Base-by-base conservation (phyloP, 352 stramenopile species). In the Globisporangium abappressorium region DNA sequence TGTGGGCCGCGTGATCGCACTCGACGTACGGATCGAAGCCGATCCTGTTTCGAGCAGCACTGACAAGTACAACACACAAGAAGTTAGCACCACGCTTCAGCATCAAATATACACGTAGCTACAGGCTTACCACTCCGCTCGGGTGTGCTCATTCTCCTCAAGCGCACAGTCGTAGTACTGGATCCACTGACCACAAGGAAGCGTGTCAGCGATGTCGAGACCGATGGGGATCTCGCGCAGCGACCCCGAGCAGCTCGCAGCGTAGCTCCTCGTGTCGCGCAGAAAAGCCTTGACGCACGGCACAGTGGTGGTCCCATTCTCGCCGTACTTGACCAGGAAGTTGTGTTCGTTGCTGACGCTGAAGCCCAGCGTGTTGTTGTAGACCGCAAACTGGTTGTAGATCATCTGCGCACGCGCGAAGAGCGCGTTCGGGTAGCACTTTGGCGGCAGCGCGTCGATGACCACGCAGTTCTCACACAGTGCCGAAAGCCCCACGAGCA, bases 11-110 rank as follows among this genome's bases (percentile, higher is more conserved):
- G 9, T 71, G 70, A 38, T 89, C 78, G 46, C 78, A 85, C 69
- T 85, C 75, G 22, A 87, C 77, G 61, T 89, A 89, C 64, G 77
- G 76, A 61, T 87, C 87, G 67, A 83, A 85, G 3, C 80, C 80
- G 18, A 84, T 65, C 80, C 47, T 55, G 11, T 43, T 43, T 43
- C 36, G 36, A 43, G 9, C 36, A 43, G 12, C 36, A 43, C 36
- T 1, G 36, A 43, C 36, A 43, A 12, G 14, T 1, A 43, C 36
- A 43, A 18, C 36, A 43, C 36, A 47, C 38, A 47, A 18, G 14
- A 20, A 47, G 14, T 47, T 47, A 47, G 38, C 38, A 47, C 14
- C 14, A 47, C n/a, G 38, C 38, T 8, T 47, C 38, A 47, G 12
- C 38, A 47, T 47, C 38, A 47, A 47, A 0, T 47, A 47, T n/a